Conservation (phyloP, 257 asterid genomes). For the Verbena officinalis region DNA sequence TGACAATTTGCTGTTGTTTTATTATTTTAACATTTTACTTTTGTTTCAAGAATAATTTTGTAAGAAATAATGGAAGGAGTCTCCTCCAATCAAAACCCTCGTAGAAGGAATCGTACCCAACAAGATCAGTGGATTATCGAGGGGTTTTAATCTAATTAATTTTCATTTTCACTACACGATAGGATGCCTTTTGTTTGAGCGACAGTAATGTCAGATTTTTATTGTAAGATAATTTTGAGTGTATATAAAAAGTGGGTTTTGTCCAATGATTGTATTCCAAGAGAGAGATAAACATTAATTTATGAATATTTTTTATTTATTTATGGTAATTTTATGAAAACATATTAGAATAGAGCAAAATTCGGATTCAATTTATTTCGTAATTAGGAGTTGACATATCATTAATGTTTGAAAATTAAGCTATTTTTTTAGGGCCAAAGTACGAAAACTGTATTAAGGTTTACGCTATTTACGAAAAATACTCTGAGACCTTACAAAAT, state of each 20-base stretch:
- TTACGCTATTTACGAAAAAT: no score
- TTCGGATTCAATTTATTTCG: no score
- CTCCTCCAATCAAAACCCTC: conserved; percentile 40
- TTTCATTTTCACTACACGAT: conserved; percentile 20
- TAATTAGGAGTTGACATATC: no score
- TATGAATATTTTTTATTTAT: no score
- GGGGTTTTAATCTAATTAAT: conserved; percentile 21
- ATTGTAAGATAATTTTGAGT: conserved; percentile 15
- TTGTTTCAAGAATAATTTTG: conserved; percentile 34
- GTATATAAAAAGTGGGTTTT: conserved; percentile 22
- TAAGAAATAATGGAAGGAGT: conserved; percentile 27
- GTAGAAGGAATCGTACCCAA: conserved; percentile 38
- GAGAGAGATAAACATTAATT: no score
- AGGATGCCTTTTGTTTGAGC: conserved; percentile 30
- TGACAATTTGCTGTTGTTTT: conserved; percentile 34
- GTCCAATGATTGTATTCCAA: conserved; percentile 26
- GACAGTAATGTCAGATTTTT: conserved; percentile 58
- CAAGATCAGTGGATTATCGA: conserved; percentile 43
- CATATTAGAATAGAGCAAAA: no score
- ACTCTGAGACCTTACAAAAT: no score
- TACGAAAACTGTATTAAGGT: no score
- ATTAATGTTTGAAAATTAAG: no score
- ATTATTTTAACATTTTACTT: conserved; percentile 28
- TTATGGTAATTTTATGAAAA: no score
- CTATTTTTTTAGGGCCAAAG: no score